A percentile compares a stretch with the other conserved stretches of the same genome.
phyloP scores from a whole-genome alignment of 2,329 filamentous ascomycete species.

The Hypoxylon sp. region DNA sequence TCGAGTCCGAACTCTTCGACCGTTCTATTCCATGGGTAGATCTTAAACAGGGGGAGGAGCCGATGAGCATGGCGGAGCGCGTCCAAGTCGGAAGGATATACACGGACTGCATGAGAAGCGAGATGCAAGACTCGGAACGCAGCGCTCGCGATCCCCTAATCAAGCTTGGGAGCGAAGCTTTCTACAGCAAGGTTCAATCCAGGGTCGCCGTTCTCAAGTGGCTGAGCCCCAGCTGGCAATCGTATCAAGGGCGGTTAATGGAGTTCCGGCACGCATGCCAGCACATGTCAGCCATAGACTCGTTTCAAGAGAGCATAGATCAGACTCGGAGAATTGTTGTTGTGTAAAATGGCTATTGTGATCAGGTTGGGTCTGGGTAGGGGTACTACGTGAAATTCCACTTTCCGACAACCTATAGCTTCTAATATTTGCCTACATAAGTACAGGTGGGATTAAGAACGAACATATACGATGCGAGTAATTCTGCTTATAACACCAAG shows the following conservation, averaged over 20 bases:
- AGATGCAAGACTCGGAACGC: background rate
- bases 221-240: slow-evolving; percentile 10
- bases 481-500: too few relatives aligned
- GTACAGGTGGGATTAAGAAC: too few relatives aligned
- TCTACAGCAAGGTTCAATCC: slow-evolving; percentile 2
- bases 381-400: background rate
- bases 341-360: background rate
- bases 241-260: background rate
- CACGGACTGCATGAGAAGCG: background rate
- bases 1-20: background rate
- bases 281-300: slow-evolving; percentile 5
- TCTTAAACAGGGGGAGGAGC: background rate
- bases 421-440: background rate
- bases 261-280: slow-evolving; percentile 14
- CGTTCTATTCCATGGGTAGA: background rate
- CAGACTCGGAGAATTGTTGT: background rate
- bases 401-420: background rate
- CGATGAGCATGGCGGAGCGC: background rate
- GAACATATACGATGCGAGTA: too few relatives aligned
- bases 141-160: background rate
- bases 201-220: slow-evolving; percentile 3
- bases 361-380: background rate
- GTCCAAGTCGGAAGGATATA: slow-evolving; percentile 9
- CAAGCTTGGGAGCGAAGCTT: background rate
- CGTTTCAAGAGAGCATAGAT: slow-evolving; percentile 2